Evolutionary conservation across 176 grass and related monocot species (phyloP).

Genomic region (Thalia dealbata): DNA sequence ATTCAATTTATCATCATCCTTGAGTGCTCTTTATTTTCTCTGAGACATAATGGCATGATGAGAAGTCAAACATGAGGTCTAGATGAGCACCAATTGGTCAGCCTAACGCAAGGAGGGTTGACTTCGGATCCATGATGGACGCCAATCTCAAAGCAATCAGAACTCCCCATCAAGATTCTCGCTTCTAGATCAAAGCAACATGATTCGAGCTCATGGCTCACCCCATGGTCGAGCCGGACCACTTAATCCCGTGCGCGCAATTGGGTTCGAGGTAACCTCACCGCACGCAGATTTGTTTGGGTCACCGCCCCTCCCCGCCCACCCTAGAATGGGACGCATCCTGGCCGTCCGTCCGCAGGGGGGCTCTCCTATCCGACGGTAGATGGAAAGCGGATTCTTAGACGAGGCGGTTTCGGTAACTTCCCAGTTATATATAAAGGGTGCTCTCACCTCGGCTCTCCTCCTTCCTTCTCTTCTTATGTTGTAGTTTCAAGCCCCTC

Average conservation of each 20-base stretch:
- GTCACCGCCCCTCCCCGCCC: not conserved
- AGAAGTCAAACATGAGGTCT: too few species aligned
- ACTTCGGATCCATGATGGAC: too few species aligned
- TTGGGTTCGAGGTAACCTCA: not conserved
- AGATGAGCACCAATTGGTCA: too few species aligned
- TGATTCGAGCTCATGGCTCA: not conserved
- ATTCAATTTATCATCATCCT: too few species aligned
- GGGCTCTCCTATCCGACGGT: not conserved
- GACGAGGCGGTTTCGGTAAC: slow-evolving; percentile 1
- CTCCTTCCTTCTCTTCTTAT: slow-evolving; percentile 15
- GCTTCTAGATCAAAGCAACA: not conserved
- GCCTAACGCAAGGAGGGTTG: too few species aligned
- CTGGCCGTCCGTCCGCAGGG: not conserved
- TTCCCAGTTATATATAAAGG: not conserved
- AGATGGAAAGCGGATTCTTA: not conserved
- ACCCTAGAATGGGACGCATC: not conserved
- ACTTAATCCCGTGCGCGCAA: not conserved
- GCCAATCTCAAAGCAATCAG: too few species aligned
- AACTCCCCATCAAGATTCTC: too few species aligned
- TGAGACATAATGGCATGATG: too few species aligned
- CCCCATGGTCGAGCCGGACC: not conserved
- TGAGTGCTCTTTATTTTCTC: too few species aligned
- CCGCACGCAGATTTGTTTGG: not conserved
- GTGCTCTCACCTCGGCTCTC: not conserved
- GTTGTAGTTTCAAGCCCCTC: slow-evolving; percentile 7